Base-by-base conservation (phyloP, 2,329 filamentous ascomycete genomes). In the Leptosphaerulina australis region DNA sequence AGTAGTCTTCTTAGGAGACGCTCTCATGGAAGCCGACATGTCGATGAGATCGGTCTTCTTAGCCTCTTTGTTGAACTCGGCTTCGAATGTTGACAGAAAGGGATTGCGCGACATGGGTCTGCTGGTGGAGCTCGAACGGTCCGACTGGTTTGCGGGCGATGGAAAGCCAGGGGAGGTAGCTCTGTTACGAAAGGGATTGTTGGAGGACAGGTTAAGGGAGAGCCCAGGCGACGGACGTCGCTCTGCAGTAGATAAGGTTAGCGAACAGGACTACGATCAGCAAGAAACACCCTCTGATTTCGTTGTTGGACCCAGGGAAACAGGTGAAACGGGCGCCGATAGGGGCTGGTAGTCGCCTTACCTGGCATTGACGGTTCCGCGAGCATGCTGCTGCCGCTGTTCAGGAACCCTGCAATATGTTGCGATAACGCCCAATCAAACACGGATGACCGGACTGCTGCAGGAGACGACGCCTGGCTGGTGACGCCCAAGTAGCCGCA, bases 151-250 rank as follows among this genome's bases (percentile, higher is more conserved):
- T 44, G 68, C 58, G 25, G 70, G 69, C 25, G 70, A 71, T 43
- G 66, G 61, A 48, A 68, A 50, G 35, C 58, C 66, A 51, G 77
- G 86, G 57, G 87, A 89, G 28, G 79, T 78, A 58, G 86, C 84
- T 67, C 87, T 84, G 73, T 90, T 90, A 77, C 88, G 86, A 69
- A 83, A 92, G 56, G 88, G 88, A 70, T 92, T 92, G 81, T 91
- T 91, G 72, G 86, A 86, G 67, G 76, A 74, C 49, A 91, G 82
- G 74, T 85, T 87, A 71, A 88, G 76, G 45, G 82, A 77, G 68
- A 87, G 77, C 60, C 79, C 80, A 58, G 81, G 72, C 62, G 82
- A 81, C 59, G 76, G 79, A 62, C 74, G 72, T 46, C 73, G 72
- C 50, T 76, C 75, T 75, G 67, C 51, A 63, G 56, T 28, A 60